Percentiles rank a stretch among this genome's conserved stretches.
phyloP scores from a whole-genome alignment of 31 red algal species.

The Bonnemaisonia californica region DNA sequence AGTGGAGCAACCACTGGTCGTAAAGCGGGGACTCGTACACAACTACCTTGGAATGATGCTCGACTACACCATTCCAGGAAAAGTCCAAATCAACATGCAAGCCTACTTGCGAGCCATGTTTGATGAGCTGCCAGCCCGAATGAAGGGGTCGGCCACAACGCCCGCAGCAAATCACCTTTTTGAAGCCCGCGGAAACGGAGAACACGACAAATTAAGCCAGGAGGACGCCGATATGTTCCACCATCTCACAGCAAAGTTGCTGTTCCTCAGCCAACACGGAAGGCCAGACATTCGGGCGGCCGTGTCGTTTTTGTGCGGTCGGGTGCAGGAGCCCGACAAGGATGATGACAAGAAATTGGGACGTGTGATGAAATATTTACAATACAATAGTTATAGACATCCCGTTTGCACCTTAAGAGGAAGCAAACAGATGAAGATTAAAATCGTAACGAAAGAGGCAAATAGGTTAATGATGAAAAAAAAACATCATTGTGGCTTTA shows the following conservation, averaged over 20 bases:
- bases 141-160: not conserved
- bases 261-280: not conserved
- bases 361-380: not conserved
- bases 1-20: not conserved
- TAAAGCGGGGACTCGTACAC: conserved; percentile 9
- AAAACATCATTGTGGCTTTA: too few species aligned
- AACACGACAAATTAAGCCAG: too few species aligned
- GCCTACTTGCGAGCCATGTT: conserved; percentile 1
- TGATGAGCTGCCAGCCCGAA: conserved; percentile 8
- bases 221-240: too few species aligned
- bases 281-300: not conserved
- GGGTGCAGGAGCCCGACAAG: not conserved
- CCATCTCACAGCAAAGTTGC: not conserved
- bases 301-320: not conserved
- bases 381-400: too few species aligned
- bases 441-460: too few species aligned
- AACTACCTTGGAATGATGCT: conserved; percentile 23
- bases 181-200: too few species aligned
- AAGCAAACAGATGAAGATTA: too few species aligned
- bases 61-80: not conserved
- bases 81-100: conserved; percentile 16
- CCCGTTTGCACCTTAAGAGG: too few species aligned
- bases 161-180: conserved; percentile 11
- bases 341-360: not conserved
- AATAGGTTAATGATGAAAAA: too few species aligned